These are phyloP conservation scores for Geranomyces variabilis DNA, from an alignment of 192 early-diverging fungal species.

Conservation along the genomic window DNA sequence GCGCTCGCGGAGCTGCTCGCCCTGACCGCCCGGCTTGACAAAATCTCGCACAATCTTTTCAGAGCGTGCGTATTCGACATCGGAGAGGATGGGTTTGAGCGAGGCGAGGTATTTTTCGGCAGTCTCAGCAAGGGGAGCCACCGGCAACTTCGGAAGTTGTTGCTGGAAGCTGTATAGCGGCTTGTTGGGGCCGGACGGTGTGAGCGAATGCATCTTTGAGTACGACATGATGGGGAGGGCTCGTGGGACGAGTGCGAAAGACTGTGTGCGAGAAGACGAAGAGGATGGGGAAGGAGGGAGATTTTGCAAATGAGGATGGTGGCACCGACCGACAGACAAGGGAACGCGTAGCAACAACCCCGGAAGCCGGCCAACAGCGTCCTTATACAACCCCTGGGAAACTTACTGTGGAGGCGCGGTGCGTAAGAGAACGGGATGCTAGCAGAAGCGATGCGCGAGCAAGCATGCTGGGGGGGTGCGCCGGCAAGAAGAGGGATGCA, in stretches of 20 bases:
- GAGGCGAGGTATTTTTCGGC: slow-evolving; percentile 79
- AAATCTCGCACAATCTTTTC: slow-evolving; percentile 75
- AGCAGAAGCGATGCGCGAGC: not conserved
- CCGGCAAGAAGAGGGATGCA: no score
- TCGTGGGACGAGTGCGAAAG: not conserved
- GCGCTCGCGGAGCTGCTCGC: slow-evolving; percentile 83
- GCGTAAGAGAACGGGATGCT: not conserved
- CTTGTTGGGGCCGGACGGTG: slow-evolving; percentile 31
- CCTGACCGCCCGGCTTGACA: slow-evolving; percentile 75
- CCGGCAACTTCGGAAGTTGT: slow-evolving; percentile 82
- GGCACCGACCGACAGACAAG: no score
- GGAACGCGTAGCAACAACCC: no score
- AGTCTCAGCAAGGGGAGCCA: slow-evolving; percentile 83
- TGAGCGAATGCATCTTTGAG: slow-evolving; percentile 27
- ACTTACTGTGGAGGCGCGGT: no score
- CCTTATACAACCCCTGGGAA: no score
- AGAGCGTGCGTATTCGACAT: slow-evolving; percentile 73
- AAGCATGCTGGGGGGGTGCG: not conserved
- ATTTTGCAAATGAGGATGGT: no score
- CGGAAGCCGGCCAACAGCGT: no score
- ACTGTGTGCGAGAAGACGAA: not conserved
- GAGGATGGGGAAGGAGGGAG: no score
- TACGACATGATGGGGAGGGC: not conserved
- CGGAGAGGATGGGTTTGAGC: slow-evolving; percentile 68
- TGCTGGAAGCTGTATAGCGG: slow-evolving; percentile 39